Evolutionary conservation across 176 grass and related monocot species (phyloP).

Genomic region (Luzula sylvatica): DNA sequence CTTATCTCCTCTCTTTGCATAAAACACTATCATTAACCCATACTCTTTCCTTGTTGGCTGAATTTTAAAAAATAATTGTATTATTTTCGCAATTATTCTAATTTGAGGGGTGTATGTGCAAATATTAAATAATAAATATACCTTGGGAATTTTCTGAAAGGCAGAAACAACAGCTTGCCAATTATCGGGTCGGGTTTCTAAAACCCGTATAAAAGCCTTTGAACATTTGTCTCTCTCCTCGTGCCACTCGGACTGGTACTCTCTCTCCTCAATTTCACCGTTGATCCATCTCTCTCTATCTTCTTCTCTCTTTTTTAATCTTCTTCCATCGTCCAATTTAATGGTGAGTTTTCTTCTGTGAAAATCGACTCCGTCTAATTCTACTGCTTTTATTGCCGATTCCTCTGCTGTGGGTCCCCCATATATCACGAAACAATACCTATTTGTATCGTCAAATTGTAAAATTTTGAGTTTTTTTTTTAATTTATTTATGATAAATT

Average conservation of each 20-base stretch:
- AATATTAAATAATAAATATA: conserved; percentile 21
- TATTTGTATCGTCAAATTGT: not conserved
- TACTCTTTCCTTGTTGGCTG: conserved; percentile 90
- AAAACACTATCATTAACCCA: conserved; percentile 88
- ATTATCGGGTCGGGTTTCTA: conserved; percentile 65
- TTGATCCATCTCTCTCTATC: conserved; percentile 45
- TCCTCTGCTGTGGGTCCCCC: conserved; percentile 39
- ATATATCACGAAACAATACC: conserved; percentile 83
- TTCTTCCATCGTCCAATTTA: conserved; percentile 70
- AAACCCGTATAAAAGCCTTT: conserved; percentile 40
- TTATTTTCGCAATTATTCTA: too few relatives aligned
- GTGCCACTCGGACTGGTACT: conserved; percentile 68
- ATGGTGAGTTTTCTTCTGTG: conserved; percentile 65
- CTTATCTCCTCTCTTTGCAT: conserved; percentile 96
- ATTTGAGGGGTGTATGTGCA: not conserved
- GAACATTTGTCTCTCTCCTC: conserved; percentile 57
- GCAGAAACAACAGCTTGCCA: conserved; percentile 90
- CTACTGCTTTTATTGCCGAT: conserved; percentile 38
- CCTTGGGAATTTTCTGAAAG: conserved; percentile 87
- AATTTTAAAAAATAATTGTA: conserved; percentile 22
- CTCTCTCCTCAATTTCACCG: conserved; percentile 23
- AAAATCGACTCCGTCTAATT: conserved; percentile 82
- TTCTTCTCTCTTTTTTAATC: conserved; percentile 52
- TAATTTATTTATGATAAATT: not conserved
- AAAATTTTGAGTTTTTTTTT: not conserved